Base-by-base conservation (phyloP, 2,329 filamentous ascomycete species). In the Epicoccum nigrum region DNA sequence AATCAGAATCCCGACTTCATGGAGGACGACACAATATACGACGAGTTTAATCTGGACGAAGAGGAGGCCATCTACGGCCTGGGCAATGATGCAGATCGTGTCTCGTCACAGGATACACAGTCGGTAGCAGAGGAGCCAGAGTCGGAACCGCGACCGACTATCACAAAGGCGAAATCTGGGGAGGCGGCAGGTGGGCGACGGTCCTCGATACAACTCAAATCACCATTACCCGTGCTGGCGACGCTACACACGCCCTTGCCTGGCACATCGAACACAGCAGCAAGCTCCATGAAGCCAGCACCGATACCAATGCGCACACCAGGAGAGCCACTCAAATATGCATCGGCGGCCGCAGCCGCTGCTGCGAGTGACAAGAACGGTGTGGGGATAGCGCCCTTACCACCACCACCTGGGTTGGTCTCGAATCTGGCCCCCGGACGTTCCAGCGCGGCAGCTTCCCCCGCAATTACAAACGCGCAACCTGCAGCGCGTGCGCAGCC, bases 11-110 rank as follows among this genome's bases (percentile, higher is more conserved):
- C 90, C 37, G 93, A 97, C 70, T 97, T 91, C 75, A 87, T 91
- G 74, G 92, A 97, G 66, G 92, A 97, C 71, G 94, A 99, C 66
- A 87, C 85, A 58, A 88, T 99, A 74, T 99, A 97, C 77, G 92
- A 99, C 70, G 93, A 97, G 47, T 83, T 97, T 49, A 89, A 92
- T 65, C 84, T 99, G 34, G 87, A 95, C 55, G 92, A 96, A 64
- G 94, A 97, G 66, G 94, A 97, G 72, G 92, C 90, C 50, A 82
- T 85, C 47, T 97, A 88, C 67, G 94, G 92, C 60, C 86, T 96
- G 80, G 81, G 79, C 59, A 82, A 81, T 55, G 92, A 97, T 23
- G 86, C 86, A 72, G 94, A 97, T 75, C 86, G 87, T 67, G 86
- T 89, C 55, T 97, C 93, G n/a, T 97, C 93, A 53, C 92, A 97